Evolutionary conservation across 176 grass and related monocot genomes (phyloP).

Genomic region (Poa pratensis): DNA sequence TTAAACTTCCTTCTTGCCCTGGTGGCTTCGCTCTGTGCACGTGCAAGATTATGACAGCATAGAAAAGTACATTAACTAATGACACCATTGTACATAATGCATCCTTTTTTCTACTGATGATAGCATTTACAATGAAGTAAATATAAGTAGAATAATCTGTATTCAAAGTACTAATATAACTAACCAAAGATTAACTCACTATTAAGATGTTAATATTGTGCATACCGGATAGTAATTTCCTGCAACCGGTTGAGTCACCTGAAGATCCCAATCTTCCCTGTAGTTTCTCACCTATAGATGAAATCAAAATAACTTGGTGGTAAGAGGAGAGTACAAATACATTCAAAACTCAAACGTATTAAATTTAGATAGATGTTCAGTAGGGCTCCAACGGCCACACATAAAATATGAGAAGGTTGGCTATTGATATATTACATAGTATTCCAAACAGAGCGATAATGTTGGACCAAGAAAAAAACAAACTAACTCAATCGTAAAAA

Average conservation of each 20-base stretch:
- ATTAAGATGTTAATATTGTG: constrained; percentile 18
- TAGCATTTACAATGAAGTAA: no score
- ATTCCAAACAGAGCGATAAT: neutral
- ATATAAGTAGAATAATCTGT: neutral
- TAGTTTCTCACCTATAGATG: constrained; percentile 73
- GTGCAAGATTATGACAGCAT: constrained; percentile 4
- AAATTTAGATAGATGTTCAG: constrained; percentile 5
- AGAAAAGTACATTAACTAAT: neutral
- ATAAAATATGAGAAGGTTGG: neutral
- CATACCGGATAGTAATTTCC: constrained; percentile 97
- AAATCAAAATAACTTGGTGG: constrained; percentile 30
- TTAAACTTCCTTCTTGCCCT: neutral
- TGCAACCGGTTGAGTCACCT: constrained; percentile 79
- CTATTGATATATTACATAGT: neutral
- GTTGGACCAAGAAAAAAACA: neutral
- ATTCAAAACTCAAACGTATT: neutral
- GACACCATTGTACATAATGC: neutral
- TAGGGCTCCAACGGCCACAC: neutral
- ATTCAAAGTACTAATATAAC: neutral
- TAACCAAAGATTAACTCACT: neutral
- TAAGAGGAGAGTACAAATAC: constrained; percentile 13
- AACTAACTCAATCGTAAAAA: neutral
- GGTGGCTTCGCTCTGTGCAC: neutral
- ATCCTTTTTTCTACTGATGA: neutral
- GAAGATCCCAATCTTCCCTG: constrained; percentile 87